A percentile compares a stretch with the other conserved stretches of the same genome.
These are phyloP conservation scores for Lizanozyma gosingica DNA, from an alignment of 1,139 yeast genomes.

Conservation along the genomic window DNA sequence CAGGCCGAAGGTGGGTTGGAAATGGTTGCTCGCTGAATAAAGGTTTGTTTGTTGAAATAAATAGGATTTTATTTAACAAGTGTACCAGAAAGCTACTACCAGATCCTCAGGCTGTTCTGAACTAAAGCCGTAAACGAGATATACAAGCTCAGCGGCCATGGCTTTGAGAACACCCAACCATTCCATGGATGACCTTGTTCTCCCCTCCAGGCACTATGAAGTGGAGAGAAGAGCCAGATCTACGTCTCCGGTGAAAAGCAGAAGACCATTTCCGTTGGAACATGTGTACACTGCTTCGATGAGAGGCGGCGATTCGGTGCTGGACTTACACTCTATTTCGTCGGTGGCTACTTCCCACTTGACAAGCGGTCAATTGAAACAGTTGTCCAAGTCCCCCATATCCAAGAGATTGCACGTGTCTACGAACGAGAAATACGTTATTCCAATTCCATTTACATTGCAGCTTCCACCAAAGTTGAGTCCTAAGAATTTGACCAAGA, in stretches of 20 bases:
- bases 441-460: constrained; percentile 38
- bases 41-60: too few relatives aligned
- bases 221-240: constrained; percentile 21
- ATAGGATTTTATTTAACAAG: too few relatives aligned
- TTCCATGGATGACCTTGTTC: constrained; percentile 16
- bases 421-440: constrained; percentile 22
- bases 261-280: constrained; percentile 20
- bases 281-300: constrained; percentile 14
- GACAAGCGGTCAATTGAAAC: constrained; percentile 20
- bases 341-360: constrained; percentile 8
- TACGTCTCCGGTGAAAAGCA: constrained; percentile 21
- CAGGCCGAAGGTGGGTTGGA: too few relatives aligned
- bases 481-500: neutral
- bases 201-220: constrained; percentile 3
- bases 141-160: too few relatives aligned
- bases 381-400: constrained; percentile 27
- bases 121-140: too few relatives aligned
- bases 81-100: too few relatives aligned
- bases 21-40: too few relatives aligned
- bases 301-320: constrained; percentile 6
- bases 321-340: constrained; percentile 14
- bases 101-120: too few relatives aligned
- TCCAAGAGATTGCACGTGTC: constrained; percentile 30
- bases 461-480: constrained; percentile 33
- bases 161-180: neutral